A percentile compares a stretch with the other conserved stretches of the same genome.
Evolutionary conservation across 331 rosid genomes (phyloP).

Genomic region (Dryas integrifolia): DNA sequence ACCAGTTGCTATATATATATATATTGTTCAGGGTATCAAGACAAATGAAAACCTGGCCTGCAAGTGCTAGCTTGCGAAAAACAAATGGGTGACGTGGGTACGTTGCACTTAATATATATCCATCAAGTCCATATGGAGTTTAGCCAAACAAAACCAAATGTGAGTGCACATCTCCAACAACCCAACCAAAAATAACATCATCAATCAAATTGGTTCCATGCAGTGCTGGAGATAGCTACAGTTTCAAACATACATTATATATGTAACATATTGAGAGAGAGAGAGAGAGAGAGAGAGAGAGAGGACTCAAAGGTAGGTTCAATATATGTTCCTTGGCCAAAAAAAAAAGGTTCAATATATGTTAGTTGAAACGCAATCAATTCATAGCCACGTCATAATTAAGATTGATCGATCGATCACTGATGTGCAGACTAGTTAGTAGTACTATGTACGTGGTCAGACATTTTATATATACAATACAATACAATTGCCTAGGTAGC

Average conservation of each 20-base stretch:
- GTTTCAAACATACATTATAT: background rate
- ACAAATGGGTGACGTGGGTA: constrained; percentile 20
- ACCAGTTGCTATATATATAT: no score
- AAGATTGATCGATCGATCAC: no score
- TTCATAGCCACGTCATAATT: no score
- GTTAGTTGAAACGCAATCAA: no score
- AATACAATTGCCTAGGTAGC: no score
- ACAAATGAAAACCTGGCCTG: background rate
- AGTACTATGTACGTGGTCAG: no score
- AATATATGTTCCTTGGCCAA: no score
- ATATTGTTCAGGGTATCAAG: background rate
- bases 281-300: no score
- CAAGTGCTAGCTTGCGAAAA: background rate
- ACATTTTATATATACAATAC: no score
- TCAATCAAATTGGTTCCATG: constrained; percentile 9
- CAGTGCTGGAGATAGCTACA: background rate
- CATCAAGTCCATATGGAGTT: background rate
- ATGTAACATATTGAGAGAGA: background rate
- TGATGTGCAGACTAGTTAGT: no score
- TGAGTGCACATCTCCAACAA: background rate
- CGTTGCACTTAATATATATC: background rate
- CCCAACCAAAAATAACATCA: background rate
- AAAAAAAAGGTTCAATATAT: no score
- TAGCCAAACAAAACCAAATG: constrained; percentile 15
- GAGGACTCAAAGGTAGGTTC: no score